These are phyloP conservation scores for Botrytis tulipae DNA, from an alignment of 2,329 filamentous ascomycete genomes.

Conservation along the genomic window DNA sequence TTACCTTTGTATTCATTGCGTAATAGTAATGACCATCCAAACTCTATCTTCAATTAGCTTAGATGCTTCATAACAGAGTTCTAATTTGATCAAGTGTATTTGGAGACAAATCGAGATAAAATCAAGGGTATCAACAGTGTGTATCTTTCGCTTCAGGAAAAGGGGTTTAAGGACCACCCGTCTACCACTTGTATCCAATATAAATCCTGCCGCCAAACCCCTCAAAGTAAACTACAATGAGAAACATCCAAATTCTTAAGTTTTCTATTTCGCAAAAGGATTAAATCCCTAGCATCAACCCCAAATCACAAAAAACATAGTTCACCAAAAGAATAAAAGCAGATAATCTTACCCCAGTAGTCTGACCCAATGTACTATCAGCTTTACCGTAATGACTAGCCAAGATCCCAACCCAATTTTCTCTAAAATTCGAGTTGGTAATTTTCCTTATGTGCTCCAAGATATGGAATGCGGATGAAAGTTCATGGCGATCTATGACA, in stretches of 20 bases:
- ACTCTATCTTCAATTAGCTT: not conserved
- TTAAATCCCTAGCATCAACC: accelerated
- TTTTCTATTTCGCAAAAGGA: no score
- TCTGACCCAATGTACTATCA: not conserved
- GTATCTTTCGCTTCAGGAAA: not conserved
- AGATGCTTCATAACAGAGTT: not conserved
- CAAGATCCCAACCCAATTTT: not conserved
- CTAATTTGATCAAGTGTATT: not conserved
- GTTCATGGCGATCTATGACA: not conserved
- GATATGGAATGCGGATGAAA: not conserved
- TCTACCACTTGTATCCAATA: not conserved
- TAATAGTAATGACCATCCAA: not conserved
- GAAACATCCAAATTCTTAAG: not conserved
- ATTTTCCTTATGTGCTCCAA: not conserved
- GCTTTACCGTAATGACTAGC: not conserved
- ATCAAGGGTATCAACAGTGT: not conserved
- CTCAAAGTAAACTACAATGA: not conserved
- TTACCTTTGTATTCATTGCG: not conserved
- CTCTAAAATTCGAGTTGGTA: not conserved
- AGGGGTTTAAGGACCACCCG: not conserved
- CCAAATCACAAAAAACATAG: not conserved
- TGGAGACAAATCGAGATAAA: not conserved
- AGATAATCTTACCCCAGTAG: not conserved
- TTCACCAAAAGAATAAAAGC: not conserved
- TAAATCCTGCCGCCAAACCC: not conserved